phyloP scores from a whole-genome alignment of 768 basidiomycete species.

The Mycena kentingensis region DNA sequence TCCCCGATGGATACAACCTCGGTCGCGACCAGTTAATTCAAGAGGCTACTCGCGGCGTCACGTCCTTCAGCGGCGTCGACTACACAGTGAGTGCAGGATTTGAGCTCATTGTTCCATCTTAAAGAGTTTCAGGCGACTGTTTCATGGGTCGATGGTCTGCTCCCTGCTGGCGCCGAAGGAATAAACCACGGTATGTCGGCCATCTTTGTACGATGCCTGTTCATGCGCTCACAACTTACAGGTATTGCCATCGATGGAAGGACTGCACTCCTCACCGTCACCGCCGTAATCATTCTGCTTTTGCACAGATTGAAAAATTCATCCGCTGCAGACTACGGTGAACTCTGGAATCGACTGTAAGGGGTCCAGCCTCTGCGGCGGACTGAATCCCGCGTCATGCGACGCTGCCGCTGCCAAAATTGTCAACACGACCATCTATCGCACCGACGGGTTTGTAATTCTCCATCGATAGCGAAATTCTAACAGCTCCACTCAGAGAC shows the following conservation, averaged over 20 bases:
- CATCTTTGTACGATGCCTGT: not conserved
- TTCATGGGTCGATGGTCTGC: conserved; percentile 42
- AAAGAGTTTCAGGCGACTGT: conserved; percentile 28
- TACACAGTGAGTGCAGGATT: conserved; percentile 32
- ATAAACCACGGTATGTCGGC: conserved; percentile 47
- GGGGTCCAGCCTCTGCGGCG: conserved; percentile 14
- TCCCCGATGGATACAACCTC: conserved; percentile 46
- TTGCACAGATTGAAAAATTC: not conserved
- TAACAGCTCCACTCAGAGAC: not conserved
- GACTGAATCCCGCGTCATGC: conserved; percentile 12
- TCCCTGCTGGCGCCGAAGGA: conserved; percentile 39
- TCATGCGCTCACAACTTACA: conserved; percentile 15
- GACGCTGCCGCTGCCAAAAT: conserved; percentile 14
- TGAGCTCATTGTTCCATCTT: conserved; percentile 24
- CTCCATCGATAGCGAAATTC: not conserved
- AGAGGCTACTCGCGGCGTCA: conserved; percentile 7
- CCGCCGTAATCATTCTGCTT: not conserved
- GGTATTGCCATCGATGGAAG: conserved; percentile 50
- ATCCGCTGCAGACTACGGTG: not conserved
- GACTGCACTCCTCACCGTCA: conserved; percentile 45
- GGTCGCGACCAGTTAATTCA: conserved; percentile 11
- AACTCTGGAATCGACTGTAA: conserved; percentile 17
- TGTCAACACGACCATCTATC: conserved; percentile 11
- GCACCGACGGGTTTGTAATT: conserved; percentile 11
- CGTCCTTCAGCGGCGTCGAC: conserved; percentile 30